These are phyloP conservation scores for Sporothrix pallida DNA, from an alignment of 2,329 filamentous ascomycete genomes.

Conservation along the genomic window DNA sequence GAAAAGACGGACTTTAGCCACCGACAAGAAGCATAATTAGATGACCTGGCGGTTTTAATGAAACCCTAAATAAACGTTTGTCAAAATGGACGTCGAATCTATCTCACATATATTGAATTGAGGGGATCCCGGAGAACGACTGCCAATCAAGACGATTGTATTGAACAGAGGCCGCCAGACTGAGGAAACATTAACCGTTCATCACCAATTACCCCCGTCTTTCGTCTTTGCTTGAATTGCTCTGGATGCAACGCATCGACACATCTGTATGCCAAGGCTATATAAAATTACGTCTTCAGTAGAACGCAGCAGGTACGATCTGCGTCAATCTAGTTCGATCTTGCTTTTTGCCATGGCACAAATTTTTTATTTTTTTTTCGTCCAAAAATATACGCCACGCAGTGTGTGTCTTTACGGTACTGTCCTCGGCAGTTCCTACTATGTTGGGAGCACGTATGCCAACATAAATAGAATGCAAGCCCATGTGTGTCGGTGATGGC, in stretches of 20 bases:
- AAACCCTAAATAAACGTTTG: background rate
- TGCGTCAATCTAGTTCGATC: background rate
- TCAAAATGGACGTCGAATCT: background rate
- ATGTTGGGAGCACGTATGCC: background rate
- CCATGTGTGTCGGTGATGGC: no score
- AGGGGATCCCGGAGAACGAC: background rate
- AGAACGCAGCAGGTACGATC: no score
- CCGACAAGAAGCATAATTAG: background rate
- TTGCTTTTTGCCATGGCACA: background rate
- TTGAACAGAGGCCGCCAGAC: background rate
- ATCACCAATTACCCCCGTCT: background rate
- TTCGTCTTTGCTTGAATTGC: background rate
- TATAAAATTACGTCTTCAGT: background rate
- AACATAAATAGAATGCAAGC: background rate
- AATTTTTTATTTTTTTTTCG: background rate
- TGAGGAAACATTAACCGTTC: background rate
- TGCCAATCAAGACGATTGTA: background rate
- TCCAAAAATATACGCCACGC: no score
- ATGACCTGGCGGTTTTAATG: background rate
- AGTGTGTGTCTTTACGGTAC: no score
- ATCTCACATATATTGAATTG: background rate
- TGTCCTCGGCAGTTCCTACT: constrained; percentile 1
- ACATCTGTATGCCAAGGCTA: background rate
- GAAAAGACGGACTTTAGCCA: background rate
- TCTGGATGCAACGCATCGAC: background rate